Conservation (phyloP, 768 basidiomycete species). For the Candolleomyces aberdarensis region DNA sequence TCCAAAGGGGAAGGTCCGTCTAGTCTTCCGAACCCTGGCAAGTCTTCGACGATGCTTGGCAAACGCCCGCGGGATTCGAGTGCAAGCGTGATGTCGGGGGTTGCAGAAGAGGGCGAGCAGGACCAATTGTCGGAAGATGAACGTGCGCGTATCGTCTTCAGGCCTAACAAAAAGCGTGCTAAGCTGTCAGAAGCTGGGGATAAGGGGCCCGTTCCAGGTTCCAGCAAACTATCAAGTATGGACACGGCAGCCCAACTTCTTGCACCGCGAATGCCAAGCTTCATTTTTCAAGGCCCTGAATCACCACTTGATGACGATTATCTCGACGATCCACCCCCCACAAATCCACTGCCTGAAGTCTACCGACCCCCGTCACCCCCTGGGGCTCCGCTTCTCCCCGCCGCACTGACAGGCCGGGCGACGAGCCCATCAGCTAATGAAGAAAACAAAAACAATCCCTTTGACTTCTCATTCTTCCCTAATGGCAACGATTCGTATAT, state of each 20-base stretch:
- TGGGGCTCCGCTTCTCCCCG: conserved; percentile 16
- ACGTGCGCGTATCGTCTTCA: conserved; percentile 33
- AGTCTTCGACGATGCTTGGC: conserved; percentile 52
- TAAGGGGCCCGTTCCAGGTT: not conserved
- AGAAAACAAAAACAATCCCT: conserved; percentile 49
- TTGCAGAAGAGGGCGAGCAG: conserved; percentile 41
- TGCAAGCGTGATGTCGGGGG: conserved; percentile 38
- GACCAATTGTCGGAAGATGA: conserved; percentile 34
- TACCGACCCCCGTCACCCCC: conserved; percentile 41
- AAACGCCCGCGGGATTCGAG: conserved; percentile 60
- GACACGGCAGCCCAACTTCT: conserved; percentile 9
- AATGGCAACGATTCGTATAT: conserved; percentile 42
- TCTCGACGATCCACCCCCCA: conserved; percentile 48
- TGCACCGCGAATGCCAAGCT: conserved; percentile 34
- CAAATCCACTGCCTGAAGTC: conserved; percentile 48
- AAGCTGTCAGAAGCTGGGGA: conserved; percentile 27
- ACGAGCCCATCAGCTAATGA: conserved; percentile 48
- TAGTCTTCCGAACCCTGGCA: conserved; percentile 28
- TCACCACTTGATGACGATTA: conserved; percentile 22
- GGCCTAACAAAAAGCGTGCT: conserved; percentile 52
- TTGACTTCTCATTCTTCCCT: conserved; percentile 52
- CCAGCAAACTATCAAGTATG: conserved; percentile 1
- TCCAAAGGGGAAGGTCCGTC: conserved; percentile 7
- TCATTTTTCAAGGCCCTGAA: conserved; percentile 48
- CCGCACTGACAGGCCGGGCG: conserved; percentile 13